Conservation (phyloP, 257 asterid genomes). For the Echium plantagineum region DNA sequence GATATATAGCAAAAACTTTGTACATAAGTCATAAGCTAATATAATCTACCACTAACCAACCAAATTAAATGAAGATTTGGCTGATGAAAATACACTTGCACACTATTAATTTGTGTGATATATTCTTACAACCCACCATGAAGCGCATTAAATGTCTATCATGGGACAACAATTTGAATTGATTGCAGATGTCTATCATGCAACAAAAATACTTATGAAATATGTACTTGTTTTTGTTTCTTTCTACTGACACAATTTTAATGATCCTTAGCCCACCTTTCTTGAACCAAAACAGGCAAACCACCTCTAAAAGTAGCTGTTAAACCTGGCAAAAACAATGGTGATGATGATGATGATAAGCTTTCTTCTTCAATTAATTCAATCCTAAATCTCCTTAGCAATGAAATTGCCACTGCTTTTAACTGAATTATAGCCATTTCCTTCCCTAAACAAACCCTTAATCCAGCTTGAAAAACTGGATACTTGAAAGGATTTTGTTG, state of each 20-base stretch:
- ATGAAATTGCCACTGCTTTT: constrained; percentile 41
- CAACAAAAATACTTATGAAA: too few species aligned
- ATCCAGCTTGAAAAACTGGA: constrained; percentile 40
- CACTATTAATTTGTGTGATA: not conserved
- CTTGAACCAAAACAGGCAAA: constrained; percentile 28
- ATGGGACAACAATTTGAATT: not conserved
- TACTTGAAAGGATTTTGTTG: constrained; percentile 36
- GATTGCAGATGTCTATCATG: not conserved
- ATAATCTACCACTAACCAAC: too few species aligned
- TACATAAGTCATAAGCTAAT: too few species aligned
- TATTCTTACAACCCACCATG: not conserved
- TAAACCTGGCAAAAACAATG: constrained; percentile 65
- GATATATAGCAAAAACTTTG: too few species aligned
- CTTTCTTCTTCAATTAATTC: constrained; percentile 15
- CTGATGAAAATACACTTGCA: not conserved
- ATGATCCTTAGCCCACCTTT: constrained; percentile 6
- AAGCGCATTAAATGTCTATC: not conserved
- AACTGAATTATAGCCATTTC: constrained; percentile 40
- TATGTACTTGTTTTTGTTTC: not conserved
- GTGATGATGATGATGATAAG: constrained; percentile 14
- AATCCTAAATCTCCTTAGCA: constrained; percentile 35
- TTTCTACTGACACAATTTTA: too few species aligned
- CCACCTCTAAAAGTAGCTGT: constrained; percentile 64
- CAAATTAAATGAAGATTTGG: not conserved
- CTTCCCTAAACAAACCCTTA: constrained; percentile 36